A percentile compares a stretch with the other conserved stretches of the same genome.
Conservation (phyloP, 2,329 filamentous ascomycete species). For the Trichoderma gracile region DNA sequence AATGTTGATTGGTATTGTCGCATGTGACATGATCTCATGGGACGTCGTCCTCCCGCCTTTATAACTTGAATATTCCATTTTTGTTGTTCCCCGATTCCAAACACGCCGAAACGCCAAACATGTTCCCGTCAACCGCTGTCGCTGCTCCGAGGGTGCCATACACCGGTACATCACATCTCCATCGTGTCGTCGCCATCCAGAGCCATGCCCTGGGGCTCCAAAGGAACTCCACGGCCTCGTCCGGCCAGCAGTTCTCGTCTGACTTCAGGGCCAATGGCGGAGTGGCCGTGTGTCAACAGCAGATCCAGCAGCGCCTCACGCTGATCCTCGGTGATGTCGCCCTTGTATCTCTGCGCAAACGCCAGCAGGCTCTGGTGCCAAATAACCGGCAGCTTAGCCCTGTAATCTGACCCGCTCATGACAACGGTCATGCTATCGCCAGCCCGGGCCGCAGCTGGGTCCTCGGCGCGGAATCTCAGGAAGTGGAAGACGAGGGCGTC, state of each 20-base stretch:
- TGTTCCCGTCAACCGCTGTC: conserved; percentile 21
- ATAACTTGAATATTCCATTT: conserved; percentile 19
- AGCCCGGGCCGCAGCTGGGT: conserved; percentile 56
- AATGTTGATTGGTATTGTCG: conserved; percentile 6
- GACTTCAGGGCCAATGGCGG: conserved; percentile 86
- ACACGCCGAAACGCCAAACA: conserved; percentile 31
- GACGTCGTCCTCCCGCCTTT: conserved; percentile 4
- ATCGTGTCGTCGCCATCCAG: conserved; percentile 89
- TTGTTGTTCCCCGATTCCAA: conserved; percentile 9
- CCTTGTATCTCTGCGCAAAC: conserved; percentile 92
- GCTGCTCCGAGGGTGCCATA: neutral
- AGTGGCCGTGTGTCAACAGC: conserved; percentile 79
- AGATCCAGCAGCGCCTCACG: conserved; percentile 87
- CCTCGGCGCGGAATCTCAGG: conserved; percentile 76
- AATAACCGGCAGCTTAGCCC: conserved; percentile 77
- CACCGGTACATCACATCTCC: conserved; percentile 60
- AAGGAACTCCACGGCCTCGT: conserved; percentile 72
- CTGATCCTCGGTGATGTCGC: conserved; percentile 95
- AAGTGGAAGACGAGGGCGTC: conserved; percentile 97
- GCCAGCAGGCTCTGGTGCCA: conserved; percentile 94
- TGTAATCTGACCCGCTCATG: conserved; percentile 50
- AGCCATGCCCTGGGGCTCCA: conserved; percentile 57
- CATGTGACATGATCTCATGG: neutral
- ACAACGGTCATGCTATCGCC: conserved; percentile 56
- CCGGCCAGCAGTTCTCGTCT: conserved; percentile 85